These are phyloP conservation scores for Boletus rubroflammeus DNA, from an alignment of 768 basidiomycete genomes.

Conservation along the genomic window DNA sequence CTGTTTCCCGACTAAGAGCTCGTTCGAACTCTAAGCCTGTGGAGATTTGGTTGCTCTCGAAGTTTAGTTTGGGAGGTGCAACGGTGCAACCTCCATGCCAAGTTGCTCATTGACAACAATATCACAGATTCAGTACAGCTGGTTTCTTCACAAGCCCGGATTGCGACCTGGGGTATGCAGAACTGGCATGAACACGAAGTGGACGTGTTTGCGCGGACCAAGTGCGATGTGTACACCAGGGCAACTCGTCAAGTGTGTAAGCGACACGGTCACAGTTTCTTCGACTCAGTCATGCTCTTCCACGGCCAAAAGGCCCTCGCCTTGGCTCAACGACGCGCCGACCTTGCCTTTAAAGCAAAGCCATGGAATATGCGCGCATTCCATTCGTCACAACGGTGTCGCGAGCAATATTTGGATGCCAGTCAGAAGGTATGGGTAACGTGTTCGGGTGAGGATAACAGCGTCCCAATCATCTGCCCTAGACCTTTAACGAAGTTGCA, in stretches of 20 bases:
- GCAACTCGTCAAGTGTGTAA: not conserved
- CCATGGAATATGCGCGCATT: constrained; percentile 27
- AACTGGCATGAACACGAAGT: too few species aligned
- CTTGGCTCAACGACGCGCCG: constrained; percentile 3
- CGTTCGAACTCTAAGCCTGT: not conserved
- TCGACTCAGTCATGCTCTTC: constrained; percentile 12
- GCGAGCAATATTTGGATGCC: constrained; percentile 43
- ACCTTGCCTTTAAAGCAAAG: constrained; percentile 22
- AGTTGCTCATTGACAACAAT: not conserved
- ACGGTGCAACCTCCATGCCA: not conserved
- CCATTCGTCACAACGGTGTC: constrained; percentile 36
- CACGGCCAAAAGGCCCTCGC: constrained; percentile 3
- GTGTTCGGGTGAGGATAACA: not conserved
- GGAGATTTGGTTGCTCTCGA: not conserved
- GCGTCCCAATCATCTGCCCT: not conserved
- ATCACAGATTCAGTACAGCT: not conserved
- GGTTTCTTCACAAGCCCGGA: not conserved
- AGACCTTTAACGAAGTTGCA: constrained; percentile 36
- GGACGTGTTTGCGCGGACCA: not conserved
- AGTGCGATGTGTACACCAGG: not conserved
- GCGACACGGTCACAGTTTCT: not conserved
- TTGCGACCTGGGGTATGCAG: not conserved
- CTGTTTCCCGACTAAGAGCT: not conserved
- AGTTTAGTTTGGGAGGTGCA: not conserved
- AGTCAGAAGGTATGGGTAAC: constrained; percentile 37